A percentile compares a stretch with the other conserved stretches of the same genome.
Evolutionary conservation across 306 rosid genomes (phyloP).

Genomic region (Acmispon strigosus): DNA sequence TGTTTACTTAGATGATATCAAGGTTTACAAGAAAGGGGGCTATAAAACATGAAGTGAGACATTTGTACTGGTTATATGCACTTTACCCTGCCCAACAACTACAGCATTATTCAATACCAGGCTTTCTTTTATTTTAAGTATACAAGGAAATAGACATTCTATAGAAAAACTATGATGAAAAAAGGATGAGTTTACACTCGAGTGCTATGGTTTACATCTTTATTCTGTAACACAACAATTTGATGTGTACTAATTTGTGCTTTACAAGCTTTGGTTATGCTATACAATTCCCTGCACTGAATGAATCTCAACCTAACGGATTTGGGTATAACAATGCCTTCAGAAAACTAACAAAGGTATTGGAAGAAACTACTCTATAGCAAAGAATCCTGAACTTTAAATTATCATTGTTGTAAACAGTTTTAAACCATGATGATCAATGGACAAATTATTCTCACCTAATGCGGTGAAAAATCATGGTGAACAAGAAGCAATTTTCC

Average conservation of each 20-base stretch:
- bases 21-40: background rate
- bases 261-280: conserved; percentile 20
- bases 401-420: background rate
- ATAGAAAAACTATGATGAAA: background rate
- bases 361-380: background rate
- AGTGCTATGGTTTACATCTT: background rate
- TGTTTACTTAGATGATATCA: background rate
- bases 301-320: background rate
- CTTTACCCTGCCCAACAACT: background rate
- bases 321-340: background rate
- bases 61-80: background rate
- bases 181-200: background rate
- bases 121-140: background rate
- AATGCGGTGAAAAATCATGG: too few relatives aligned
- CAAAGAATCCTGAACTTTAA: conserved; percentile 1
- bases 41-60: background rate
- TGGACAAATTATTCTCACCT: background rate
- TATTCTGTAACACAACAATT: background rate
- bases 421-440: background rate
- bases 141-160: background rate
- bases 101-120: background rate
- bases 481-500: too few relatives aligned
- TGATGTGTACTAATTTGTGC: background rate
- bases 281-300: conserved; percentile 21
- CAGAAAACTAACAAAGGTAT: background rate